phyloP scores from a whole-genome alignment of 805 yeast species.

The Ascoidea rubescens region DNA sequence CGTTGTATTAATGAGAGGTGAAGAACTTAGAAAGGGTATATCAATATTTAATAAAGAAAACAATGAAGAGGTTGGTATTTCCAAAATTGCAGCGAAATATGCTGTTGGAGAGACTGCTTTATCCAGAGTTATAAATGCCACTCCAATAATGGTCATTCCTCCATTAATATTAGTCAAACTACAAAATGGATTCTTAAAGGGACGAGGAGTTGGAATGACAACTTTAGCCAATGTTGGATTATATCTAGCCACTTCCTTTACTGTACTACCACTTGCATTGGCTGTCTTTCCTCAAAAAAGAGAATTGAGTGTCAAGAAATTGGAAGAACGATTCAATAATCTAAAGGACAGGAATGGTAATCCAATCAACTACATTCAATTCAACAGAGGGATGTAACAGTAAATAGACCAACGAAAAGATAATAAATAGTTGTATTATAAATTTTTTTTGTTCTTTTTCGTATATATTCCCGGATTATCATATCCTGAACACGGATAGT shows the following conservation, averaged over 20 bases:
- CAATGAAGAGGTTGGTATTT: slow-evolving; percentile 53
- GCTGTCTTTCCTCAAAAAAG: slow-evolving; percentile 92
- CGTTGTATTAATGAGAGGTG: slow-evolving; percentile 93
- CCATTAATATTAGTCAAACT: slow-evolving; percentile 71
- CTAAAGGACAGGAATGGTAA: slow-evolving; percentile 51
- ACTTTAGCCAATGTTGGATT: slow-evolving; percentile 72
- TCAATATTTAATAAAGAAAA: slow-evolving; percentile 52
- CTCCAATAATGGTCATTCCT: slow-evolving; percentile 96
- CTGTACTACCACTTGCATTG: slow-evolving; percentile 85
- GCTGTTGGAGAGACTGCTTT: slow-evolving; percentile 98
- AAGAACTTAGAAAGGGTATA: slow-evolving; percentile 81
- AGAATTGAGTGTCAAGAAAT: slow-evolving; percentile 34
- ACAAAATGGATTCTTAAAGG: slow-evolving; percentile 57
- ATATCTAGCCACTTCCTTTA: slow-evolving; percentile 73
- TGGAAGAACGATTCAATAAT: slow-evolving; percentile 53
- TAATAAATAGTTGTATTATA: too few relatives aligned
- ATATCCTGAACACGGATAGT: too few relatives aligned
- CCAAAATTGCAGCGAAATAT: slow-evolving; percentile 74
- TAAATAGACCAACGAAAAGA: not conserved
- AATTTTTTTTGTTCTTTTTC: too few relatives aligned
- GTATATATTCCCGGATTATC: too few relatives aligned
- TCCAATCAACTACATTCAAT: slow-evolving; percentile 48
- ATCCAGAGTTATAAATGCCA: slow-evolving; percentile 87
- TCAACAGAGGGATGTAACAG: slow-evolving; percentile 81
- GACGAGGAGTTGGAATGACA: slow-evolving; percentile 51